These are phyloP conservation scores for Vigna angularis DNA, from an alignment of 306 rosid genomes.

Conservation along the genomic window DNA sequence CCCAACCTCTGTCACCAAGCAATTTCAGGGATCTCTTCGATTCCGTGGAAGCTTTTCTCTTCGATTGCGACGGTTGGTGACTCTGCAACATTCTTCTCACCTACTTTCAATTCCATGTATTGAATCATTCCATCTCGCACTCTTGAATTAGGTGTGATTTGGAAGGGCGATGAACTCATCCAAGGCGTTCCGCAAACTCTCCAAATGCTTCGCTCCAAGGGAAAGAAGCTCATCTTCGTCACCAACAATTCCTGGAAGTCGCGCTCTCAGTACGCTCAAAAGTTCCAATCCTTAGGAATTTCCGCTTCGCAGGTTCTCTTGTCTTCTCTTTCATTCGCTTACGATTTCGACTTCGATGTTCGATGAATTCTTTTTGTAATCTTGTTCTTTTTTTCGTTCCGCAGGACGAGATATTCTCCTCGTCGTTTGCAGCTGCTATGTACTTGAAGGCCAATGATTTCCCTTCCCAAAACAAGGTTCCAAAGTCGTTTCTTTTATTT, in stretches of 20 bases:
- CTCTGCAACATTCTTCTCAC: background rate
- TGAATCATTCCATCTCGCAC: background rate
- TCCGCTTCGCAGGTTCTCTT: conserved; percentile 52
- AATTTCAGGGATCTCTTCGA: conserved; percentile 58
- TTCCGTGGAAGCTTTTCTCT: conserved; percentile 85
- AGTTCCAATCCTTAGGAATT: conserved; percentile 86
- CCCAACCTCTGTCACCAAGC: conserved; percentile 51
- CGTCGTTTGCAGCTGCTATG: conserved; percentile 97
- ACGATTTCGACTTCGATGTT: background rate
- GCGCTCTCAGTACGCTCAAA: conserved; percentile 66
- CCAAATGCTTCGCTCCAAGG: conserved; percentile 82
- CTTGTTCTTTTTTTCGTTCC: background rate
- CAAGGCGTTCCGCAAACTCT: conserved; percentile 76
- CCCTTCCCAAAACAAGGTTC: conserved; percentile 81
- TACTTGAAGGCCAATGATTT: conserved; percentile 77
- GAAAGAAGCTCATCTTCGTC: conserved; percentile 86
- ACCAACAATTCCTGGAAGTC: conserved; percentile 86
- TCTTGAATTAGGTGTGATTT: conserved; percentile 67
- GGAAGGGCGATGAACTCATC: conserved; percentile 86
- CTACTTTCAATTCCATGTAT: background rate
- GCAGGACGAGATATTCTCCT: conserved; percentile 91
- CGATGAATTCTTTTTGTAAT: background rate
- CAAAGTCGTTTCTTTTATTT: background rate
- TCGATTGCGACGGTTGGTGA: conserved; percentile 87
- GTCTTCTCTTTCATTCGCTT: background rate